Evolutionary conservation across 768 basidiomycete genomes (phyloP), one percentile per base, ranked within the genome.

Genomic region (Boletus sp.): DNA sequence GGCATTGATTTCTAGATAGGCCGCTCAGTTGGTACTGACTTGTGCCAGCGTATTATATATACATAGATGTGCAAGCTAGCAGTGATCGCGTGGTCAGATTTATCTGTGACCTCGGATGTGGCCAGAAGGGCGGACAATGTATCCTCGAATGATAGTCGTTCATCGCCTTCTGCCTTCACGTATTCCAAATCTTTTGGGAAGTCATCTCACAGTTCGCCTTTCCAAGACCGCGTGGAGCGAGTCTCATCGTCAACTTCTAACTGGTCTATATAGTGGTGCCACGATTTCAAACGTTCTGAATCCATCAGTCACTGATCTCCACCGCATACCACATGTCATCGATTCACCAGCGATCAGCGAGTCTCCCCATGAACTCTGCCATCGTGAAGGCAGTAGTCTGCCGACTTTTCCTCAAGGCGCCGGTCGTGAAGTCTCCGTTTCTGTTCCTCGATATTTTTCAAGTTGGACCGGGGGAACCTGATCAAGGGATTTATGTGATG

Each of bases 1-100:
- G 94, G 94, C 4, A 92, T 98, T 66, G 95, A 98, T 54, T 98
- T 97, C 67, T 96, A 77, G 68, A 66, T 39, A 39, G 17, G 14
- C 33, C 40, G 5, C 14, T 19, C 13, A 41, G 43, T 32, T 15
- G 39, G 35, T 30, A 47, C 29, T 41, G 37, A 34, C 21, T 27
- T 40, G 52, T 41, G 34, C 15, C 23, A 37, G 8, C n/a, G n/a
- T n/a, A n/a, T n/a, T n/a, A n/a, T 37, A 11, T 37, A 27, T 27
- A 35, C 32, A 40, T 27, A 39, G 30, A 29, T 25, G 9, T 29
- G 11, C 27, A 38, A 9, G 17, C 27, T 3, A 25, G 5, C 9
- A 19, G 25, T 57, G 30, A 34, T 33, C 33, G 23, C 23, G 14
- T 45, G 25, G 29, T 45, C 43, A 45, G 13, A 21, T 42, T 32